A percentile compares a stretch with the other conserved stretches of the same genome.
phyloP scores from a whole-genome alignment of 345 rosid species.

The Salix caprea region DNA sequence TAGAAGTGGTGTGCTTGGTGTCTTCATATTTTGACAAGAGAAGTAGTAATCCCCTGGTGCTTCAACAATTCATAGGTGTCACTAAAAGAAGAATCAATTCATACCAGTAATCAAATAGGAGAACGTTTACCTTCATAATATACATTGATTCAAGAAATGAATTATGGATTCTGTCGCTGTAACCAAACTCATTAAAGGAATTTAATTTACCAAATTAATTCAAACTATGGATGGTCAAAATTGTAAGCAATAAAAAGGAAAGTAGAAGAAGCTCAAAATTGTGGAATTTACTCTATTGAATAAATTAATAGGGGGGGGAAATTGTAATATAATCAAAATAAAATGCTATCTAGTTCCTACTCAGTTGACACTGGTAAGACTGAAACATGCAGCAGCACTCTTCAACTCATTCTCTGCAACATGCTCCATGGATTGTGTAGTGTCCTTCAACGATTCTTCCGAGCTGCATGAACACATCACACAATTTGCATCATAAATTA shows the following conservation, averaged over 20 bases:
- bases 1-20: neutral
- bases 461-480: conserved; percentile 40
- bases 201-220: neutral
- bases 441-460: conserved; percentile 56
- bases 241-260: neutral
- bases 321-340: neutral
- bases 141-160: neutral
- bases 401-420: conserved; percentile 68
- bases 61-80: neutral
- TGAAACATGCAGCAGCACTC: conserved; percentile 82
- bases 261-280: neutral
- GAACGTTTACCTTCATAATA: neutral
- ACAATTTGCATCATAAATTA: neutral
- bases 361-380: conserved; percentile 72
- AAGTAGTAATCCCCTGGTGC: neutral
- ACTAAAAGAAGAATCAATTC: neutral
- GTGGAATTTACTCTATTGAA: conserved; percentile 1
- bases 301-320: neutral
- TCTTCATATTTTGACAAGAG: neutral
- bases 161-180: neutral
- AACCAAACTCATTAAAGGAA: neutral
- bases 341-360: neutral
- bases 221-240: neutral
- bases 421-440: conserved; percentile 41
- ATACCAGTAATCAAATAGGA: neutral